Conservation (phyloP, 257 asterid genomes). For the Scutellaria barbata region DNA sequence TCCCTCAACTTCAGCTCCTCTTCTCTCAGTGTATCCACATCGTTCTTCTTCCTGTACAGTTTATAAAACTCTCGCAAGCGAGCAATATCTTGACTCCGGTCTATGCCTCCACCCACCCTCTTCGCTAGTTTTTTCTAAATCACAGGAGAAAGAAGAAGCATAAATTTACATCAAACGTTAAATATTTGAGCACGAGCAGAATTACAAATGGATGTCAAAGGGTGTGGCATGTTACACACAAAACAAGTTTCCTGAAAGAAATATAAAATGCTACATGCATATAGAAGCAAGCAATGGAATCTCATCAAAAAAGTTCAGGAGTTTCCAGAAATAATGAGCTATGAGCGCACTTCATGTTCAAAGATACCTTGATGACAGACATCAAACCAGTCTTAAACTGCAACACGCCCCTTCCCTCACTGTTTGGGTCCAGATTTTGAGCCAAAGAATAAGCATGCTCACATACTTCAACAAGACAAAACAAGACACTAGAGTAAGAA, state of each 20-base stretch:
- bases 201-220: conserved; percentile 22
- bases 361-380: conserved; percentile 95
- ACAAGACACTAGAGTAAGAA: conserved; percentile 31
- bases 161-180: conserved; percentile 6
- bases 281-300: conserved; percentile 15
- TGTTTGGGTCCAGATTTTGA: conserved; percentile 97
- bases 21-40: conserved; percentile 82
- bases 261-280: not conserved
- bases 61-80: conserved; percentile 86
- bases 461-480: conserved; percentile 68
- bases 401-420: conserved; percentile 98
- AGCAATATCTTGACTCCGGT: conserved; percentile 87
- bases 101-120: conserved; percentile 88
- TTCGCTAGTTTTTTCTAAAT: conserved; percentile 94
- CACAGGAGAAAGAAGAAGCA: conserved; percentile 29
- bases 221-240: conserved; percentile 3
- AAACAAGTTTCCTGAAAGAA: conserved; percentile 3
- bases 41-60: conserved; percentile 70
- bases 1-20: conserved; percentile 93
- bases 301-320: not conserved
- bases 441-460: conserved; percentile 97
- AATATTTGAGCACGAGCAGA: conserved; percentile 25
- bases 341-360: conserved; percentile 15
- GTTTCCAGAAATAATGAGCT: conserved; percentile 18
- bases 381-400: conserved; percentile 98